Conservation (phyloP, 805 yeast species). For the Candida ovalis region DNA sequence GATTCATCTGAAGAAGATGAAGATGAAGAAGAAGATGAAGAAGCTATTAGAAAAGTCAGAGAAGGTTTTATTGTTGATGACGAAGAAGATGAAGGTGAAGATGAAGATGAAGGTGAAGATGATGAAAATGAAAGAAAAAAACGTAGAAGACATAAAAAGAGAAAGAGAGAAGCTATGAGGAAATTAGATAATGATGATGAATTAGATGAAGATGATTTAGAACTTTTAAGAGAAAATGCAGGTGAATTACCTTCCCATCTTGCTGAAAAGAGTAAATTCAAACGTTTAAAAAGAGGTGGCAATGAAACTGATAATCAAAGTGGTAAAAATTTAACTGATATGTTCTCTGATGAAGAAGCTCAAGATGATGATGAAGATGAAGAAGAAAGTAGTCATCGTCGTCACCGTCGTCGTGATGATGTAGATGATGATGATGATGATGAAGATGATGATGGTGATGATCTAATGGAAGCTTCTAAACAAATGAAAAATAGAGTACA, state of each 20-base stretch:
- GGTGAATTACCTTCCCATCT: constrained; percentile 56
- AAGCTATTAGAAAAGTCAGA: constrained; percentile 75
- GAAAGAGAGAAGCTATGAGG: constrained; percentile 33
- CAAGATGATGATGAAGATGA: constrained; percentile 24
- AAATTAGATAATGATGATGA: constrained; percentile 50
- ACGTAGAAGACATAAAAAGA: constrained; percentile 30
- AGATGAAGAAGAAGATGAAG: constrained; percentile 82
- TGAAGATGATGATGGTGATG: constrained; percentile 29
- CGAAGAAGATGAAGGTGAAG: constrained; percentile 60
- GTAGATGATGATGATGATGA: constrained; percentile 35
- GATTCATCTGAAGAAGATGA: constrained; percentile 91
- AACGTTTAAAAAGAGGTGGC: constrained; percentile 78
- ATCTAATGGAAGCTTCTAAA: constrained; percentile 28
- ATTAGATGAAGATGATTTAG: constrained; percentile 93
- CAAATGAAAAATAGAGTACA: constrained; percentile 22
- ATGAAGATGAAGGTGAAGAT: constrained; percentile 21
- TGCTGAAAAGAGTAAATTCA: constrained; percentile 49
- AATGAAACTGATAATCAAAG: constrained; percentile 30
- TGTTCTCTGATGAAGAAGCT: constrained; percentile 63
- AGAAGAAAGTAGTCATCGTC: constrained; percentile 24
- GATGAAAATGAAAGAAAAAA: constrained; percentile 34
- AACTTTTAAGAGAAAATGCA: constrained; percentile 82
- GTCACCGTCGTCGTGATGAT: constrained; percentile 14
- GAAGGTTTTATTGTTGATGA: constrained; percentile 95
- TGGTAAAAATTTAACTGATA: constrained; percentile 51